Evolutionary conservation across 306 rosid species (phyloP), one percentile per base, ranked within the genome.

Genomic region (Hippophae rhamnoides): DNA sequence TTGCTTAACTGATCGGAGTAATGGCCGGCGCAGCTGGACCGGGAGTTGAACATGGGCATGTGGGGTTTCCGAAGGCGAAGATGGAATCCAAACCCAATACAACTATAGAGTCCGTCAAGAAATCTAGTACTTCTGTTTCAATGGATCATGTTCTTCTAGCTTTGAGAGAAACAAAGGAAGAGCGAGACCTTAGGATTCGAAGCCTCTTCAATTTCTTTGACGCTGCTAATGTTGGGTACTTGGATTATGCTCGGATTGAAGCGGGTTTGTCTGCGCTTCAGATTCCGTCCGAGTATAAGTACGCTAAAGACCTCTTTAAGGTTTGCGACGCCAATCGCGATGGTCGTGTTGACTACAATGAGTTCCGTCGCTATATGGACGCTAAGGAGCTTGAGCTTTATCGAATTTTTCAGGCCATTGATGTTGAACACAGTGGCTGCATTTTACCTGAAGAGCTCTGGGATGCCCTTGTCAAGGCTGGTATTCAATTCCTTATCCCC

Each of bases 351-450:
- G 85, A 89, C 58, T 89, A 65, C 69, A 69, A 57, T 3, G 97
- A 85, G 56, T 89, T 89, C 52, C 80, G 72, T 65, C 87, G 65
- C 67, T 86, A 89, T 66, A 81, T 89, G 97, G 97, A 89, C 57
- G 89, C 79, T 49, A 86, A 89, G 67, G 97, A 89, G 76, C 76
- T 89, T 1, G 95, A 89, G 77, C 95, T 89, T 60, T 89, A 89
- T 49, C 72, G 76, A 46, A 89, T 89, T 23, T 89, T 89, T 69
- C 95, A 89, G 71, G 89, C 92, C 41, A 89, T 89, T 53, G 97
- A 86, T 63, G 86, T 86, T 10, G 86, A 76, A 63, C 97, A 89
- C 41, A 79, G 74, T 66, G 97, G 97, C 0, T 79, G 86, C 67
- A 86, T 86, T 78, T 67, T 80, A 44, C 97, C 95, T 0, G 97